Conservation (phyloP, 371 early-diverging fungal genomes). For the Circinella minor region DNA sequence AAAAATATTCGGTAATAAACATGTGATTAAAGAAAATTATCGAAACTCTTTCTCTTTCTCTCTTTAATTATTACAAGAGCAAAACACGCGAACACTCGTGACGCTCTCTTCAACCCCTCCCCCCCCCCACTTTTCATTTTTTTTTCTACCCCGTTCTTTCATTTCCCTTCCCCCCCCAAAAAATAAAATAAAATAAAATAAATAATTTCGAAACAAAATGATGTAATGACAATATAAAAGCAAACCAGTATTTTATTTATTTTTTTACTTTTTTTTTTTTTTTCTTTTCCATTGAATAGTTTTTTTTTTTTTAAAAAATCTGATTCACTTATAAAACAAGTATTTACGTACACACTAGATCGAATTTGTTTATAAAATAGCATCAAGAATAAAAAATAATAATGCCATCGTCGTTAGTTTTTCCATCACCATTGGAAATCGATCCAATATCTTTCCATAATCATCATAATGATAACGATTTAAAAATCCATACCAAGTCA, state of each 20-base stretch:
- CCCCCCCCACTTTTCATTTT: too few relatives aligned
- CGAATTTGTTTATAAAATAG: neutral
- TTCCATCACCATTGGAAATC: constrained; percentile 1
- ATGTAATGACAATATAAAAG: constrained; percentile 4
- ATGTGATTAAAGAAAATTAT: constrained; percentile 2
- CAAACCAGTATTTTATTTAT: neutral
- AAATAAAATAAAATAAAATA: too few relatives aligned
- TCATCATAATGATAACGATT: neutral
- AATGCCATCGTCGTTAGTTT: constrained; percentile 5
- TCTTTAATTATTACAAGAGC: too few relatives aligned
- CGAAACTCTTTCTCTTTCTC: neutral
- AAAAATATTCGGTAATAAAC: neutral
- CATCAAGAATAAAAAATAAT: neutral
- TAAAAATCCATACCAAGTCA: neutral
- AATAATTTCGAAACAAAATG: neutral
- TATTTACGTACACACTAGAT: too few relatives aligned
- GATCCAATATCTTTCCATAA: neutral
- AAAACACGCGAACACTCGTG: constrained; percentile 7
- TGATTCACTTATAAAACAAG: neutral
- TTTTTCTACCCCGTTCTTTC: too few relatives aligned
- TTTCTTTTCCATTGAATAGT: neutral
- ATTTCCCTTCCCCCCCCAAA: neutral
- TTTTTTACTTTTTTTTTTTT: neutral
- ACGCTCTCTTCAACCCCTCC: too few relatives aligned
- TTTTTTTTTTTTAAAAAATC: neutral